Evolutionary conservation across 306 rosid genomes (phyloP).

Genomic region (Trifolium repens): DNA sequence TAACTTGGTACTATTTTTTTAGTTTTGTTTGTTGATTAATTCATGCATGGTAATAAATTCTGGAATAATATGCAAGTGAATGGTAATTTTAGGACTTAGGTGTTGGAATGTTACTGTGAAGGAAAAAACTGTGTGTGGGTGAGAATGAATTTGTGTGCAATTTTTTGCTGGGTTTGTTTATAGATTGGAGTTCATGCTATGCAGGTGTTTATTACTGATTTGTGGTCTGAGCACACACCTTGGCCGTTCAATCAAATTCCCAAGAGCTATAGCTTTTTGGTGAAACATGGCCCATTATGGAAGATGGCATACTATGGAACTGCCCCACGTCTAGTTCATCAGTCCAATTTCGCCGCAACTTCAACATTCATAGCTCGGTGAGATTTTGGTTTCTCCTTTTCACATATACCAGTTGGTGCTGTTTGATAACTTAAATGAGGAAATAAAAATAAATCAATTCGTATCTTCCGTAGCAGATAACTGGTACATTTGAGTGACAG

Average conservation of each 20-base stretch:
- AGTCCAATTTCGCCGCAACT: constrained; percentile 90
- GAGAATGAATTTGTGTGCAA: neutral
- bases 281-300: constrained; percentile 90
- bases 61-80: neutral
- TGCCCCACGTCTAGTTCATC: constrained; percentile 89
- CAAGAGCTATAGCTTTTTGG: constrained; percentile 95
- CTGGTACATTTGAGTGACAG: neutral
- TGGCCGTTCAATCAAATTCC: constrained; percentile 99
- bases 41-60: neutral
- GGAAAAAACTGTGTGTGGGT: constrained; percentile 12
- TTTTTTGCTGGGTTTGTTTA: constrained; percentile 24
- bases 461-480: neutral
- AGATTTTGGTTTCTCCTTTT: constrained; percentile 40
- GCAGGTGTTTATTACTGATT: constrained; percentile 94
- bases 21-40: neutral
- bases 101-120: constrained; percentile 1
- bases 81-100: constrained; percentile 7
- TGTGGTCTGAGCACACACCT: constrained; percentile 97
- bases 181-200: constrained; percentile 6
- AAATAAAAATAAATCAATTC: neutral
- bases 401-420: neutral
- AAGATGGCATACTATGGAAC: constrained; percentile 88
- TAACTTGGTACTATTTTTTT: constrained; percentile 6
- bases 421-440: neutral
- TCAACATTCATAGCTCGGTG: constrained; percentile 95